Base-by-base conservation (phyloP, 2,329 filamentous ascomycete species). In the Furcasterigmium sp. region DNA sequence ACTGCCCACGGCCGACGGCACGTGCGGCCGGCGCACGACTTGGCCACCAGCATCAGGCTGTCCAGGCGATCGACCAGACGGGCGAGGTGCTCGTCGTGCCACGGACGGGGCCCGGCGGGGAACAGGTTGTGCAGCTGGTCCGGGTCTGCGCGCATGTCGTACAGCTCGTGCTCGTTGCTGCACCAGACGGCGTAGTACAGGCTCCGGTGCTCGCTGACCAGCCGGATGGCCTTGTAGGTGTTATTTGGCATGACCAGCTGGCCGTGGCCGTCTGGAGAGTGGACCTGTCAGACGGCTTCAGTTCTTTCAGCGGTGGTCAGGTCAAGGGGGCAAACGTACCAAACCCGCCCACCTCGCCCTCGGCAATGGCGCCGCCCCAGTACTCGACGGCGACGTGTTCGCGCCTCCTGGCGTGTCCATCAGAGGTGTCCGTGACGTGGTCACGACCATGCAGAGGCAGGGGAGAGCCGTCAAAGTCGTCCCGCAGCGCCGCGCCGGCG, bases 121-220 rank as follows among this genome's bases (percentile, higher is more conserved):
- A 52, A 53, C 2, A 75, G 51, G 40, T 80, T 81, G 36, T 60
- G 51, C 18, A 75, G 58, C 54, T 82, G 73, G 23, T 68, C 64
- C 2, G 73, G 75, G 44, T 80, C 77, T 30, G 29, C 4, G 17
- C 32, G 15, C 32, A 84, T 53, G 48, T 85, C 72, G 55, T 85
- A 87, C 3, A 84, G 69, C 56, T 87, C 82, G 43, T 78, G 75
- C 53, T 85, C 81, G 41, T 80, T 79, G 13, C 64, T 83, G 54
- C 84, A 87, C 82, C 82, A 87, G 0, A 85, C 78, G 0, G 79
- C 73, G 52, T 87, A 87, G 47, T 80, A 78, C 5, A 85, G 56
- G 52, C 74, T 78, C 53, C 85, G 85, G 5, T 63, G 59, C 3
- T 70, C 56, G 1, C 70, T 63, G 4, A 79, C 64, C 6, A 84